These are phyloP conservation scores for Ehretia macrophylla DNA, from an alignment of 257 asterid species.

Conservation along the genomic window DNA sequence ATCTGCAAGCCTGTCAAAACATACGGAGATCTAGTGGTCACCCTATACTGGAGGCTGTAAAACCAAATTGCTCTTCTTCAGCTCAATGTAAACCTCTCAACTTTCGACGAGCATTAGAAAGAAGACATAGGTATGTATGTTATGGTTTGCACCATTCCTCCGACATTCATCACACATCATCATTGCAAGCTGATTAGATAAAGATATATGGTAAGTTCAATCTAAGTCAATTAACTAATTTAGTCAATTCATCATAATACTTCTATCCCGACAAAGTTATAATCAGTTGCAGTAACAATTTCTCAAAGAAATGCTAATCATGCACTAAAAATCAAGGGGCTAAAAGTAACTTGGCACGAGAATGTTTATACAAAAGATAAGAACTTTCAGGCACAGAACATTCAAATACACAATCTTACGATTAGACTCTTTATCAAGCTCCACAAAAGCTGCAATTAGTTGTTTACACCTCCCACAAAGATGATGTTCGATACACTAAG, in stretches of 20 bases:
- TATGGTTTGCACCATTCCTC: constrained; percentile 18
- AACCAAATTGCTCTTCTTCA: not conserved
- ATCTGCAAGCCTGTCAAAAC: not conserved
- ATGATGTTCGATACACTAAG: too few species aligned
- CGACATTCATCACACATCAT: constrained; percentile 67
- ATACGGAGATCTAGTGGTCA: too few species aligned
- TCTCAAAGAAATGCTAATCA: too few species aligned
- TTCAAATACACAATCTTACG: not conserved
- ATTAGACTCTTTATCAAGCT: too few species aligned
- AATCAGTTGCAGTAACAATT: too few species aligned
- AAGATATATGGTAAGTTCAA: constrained; percentile 36
- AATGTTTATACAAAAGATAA: not conserved
- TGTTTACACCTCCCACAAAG: not conserved
- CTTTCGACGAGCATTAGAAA: too few species aligned
- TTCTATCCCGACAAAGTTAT: too few species aligned
- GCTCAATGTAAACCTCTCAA: too few species aligned
- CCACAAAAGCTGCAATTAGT: not conserved
- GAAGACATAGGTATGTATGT: too few species aligned
- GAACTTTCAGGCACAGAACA: not conserved
- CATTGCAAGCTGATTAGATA: constrained; percentile 80
- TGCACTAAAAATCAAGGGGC: not conserved
- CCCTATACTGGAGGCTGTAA: not conserved
- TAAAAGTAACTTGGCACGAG: too few species aligned
- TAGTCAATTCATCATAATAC: not conserved
- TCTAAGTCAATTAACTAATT: too few species aligned